Base-by-base conservation (phyloP, 192 early-diverging fungal genomes). In the Fimicolochytrium jonesii region DNA sequence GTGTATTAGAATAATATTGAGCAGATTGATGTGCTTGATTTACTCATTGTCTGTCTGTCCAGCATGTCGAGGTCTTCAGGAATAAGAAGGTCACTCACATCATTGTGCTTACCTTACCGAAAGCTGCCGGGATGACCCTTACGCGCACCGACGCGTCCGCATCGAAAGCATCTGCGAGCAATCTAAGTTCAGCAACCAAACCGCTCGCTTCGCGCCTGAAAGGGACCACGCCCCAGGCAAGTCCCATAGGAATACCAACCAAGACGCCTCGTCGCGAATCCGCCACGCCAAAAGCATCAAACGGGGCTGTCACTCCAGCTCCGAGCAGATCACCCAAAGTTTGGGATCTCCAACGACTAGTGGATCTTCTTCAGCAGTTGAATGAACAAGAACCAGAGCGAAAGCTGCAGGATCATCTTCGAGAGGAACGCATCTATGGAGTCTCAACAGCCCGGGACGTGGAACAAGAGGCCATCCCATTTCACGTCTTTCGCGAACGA, bases 381-480 rank as follows among this genome's bases (percentile, higher is more conserved):
- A 39, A 17, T 9, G 37, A 39, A 39, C 17, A 18, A 22, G 57
- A n/a, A 6, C 39, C 57, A 13, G 55, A 54, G 11, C 41, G 64
- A 22, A 60, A 53, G 23, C 37, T 67, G 55, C 56, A 60, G 42
- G 66, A 67, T 41, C 57, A 59, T 22, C 57, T 67, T 26, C 66
- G 57, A 18, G 66, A 68, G 22, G 67, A 68, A 36, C 30, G 35
- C 32, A 47, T 68, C 6, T 61, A 55, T 34, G 67, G 67, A 7
- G 23, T 61, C n/a, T 60, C 67, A 6, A 68, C 67, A 13, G 34
- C 25, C 32, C 48, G 59, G 3, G 43, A 37, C 23, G 26, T 31
- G 6, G 58, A 42, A 20, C 29, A 41, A 4, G 20, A 25, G 15
- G 45, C 52, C n/a, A 11, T 22, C 17, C 23, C 28, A 9, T 68